phyloP scores from a whole-genome alignment of 2,329 filamentous ascomycete species.

The Ambrosiella beaveri region DNA sequence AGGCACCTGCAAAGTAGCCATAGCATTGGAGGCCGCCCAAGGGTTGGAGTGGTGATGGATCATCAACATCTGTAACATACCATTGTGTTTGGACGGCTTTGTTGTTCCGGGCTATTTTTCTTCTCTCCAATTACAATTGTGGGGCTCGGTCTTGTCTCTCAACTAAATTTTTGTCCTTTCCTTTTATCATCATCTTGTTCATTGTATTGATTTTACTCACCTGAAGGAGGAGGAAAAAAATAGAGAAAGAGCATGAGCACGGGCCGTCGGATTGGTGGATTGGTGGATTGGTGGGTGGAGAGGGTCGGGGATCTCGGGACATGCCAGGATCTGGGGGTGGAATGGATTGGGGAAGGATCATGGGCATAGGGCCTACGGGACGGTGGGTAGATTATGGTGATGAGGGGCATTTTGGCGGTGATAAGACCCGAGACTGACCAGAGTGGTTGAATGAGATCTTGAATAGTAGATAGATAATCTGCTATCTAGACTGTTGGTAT shows the following conservation, averaged over 20 bases:
- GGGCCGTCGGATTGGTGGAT: too few species aligned
- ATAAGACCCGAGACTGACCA: too few species aligned
- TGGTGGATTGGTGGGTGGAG: not conserved
- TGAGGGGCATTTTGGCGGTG: too few species aligned
- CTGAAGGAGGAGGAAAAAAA: too few species aligned
- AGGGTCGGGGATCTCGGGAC: not conserved
- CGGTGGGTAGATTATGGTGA: not conserved
- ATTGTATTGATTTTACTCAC: too few species aligned
- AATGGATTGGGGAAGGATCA: not conserved
- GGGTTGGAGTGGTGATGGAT: not conserved
- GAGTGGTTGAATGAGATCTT: too few species aligned
- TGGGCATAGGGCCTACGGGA: not conserved
- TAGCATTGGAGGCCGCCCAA: not conserved
- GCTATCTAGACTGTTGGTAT: too few species aligned
- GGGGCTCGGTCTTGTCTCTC: too few species aligned
- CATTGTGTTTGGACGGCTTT: not conserved
- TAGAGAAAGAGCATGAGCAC: too few species aligned
- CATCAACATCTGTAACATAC: not conserved
- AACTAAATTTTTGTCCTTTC: too few species aligned
- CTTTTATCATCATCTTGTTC: too few species aligned
- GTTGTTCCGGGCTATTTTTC: not conserved
- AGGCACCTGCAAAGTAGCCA: not conserved
- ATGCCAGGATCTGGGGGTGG: not conserved
- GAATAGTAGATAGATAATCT: too few species aligned
- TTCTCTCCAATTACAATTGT: not conserved